A percentile compares a stretch with the other conserved stretches of the same genome.
These are phyloP conservation scores for Arthroderma sp. DNA, from an alignment of 2,329 filamentous ascomycete genomes.

Conservation along the genomic window DNA sequence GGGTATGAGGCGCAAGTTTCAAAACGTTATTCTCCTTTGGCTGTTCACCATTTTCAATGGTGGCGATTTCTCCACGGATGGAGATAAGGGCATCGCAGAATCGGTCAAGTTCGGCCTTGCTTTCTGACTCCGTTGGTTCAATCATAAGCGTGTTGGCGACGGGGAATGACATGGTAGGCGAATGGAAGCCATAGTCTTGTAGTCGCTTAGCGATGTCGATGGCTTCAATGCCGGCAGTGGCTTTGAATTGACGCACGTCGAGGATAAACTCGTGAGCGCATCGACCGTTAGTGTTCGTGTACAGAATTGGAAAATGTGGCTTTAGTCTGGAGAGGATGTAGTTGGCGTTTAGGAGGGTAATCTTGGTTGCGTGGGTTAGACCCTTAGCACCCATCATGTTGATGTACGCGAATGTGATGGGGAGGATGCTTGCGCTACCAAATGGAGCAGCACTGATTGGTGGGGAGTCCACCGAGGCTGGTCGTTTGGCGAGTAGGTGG, in stretches of 20 bases:
- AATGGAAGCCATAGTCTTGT: constrained; percentile 95
- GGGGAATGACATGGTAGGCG: constrained; percentile 94
- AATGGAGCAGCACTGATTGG: constrained; percentile 66
- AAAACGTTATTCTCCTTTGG: constrained; percentile 70
- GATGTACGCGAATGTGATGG: constrained; percentile 92
- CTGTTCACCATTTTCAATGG: constrained; percentile 66
- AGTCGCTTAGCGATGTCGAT: constrained; percentile 94
- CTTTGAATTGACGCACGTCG: constrained; percentile 73
- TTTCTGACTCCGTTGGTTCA: constrained; percentile 89
- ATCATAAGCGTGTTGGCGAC: constrained; percentile 96
- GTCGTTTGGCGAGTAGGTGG: constrained; percentile 30
- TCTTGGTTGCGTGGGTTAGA: constrained; percentile 77
- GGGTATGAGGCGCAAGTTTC: constrained; percentile 78
- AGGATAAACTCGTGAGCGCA: constrained; percentile 98
- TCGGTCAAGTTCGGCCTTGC: constrained; percentile 80
- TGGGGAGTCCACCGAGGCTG: constrained; percentile 40
- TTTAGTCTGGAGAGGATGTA: constrained; percentile 83
- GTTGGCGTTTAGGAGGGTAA: constrained; percentile 92
- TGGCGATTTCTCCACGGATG: constrained; percentile 74
- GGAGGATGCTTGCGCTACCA: constrained; percentile 82
- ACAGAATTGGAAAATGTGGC: constrained; percentile 80
- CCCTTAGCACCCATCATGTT: constrained; percentile 80
- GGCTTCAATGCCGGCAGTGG: constrained; percentile 70
- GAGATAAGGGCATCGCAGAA: constrained; percentile 83
- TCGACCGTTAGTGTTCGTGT: constrained; percentile 75